Percentiles rank a stretch among this genome's conserved stretches.
phyloP scores from a whole-genome alignment of 164 flowering plant genomes.

The Chimonanthus praecox region DNA sequence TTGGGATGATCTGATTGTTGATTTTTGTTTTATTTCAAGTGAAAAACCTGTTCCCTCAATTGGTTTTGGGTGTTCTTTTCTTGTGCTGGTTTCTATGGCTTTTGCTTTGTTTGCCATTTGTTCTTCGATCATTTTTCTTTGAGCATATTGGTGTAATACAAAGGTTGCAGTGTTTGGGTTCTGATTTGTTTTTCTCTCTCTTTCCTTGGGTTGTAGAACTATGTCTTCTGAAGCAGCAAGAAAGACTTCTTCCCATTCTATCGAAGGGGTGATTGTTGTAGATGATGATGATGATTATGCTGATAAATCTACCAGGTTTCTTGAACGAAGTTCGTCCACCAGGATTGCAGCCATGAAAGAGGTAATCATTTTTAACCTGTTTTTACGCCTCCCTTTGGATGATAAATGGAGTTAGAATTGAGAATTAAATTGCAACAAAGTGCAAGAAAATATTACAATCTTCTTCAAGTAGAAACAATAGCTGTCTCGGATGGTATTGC shows the following conservation, averaged over 20 bases:
- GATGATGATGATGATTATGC: not conserved
- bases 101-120: not conserved
- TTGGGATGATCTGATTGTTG: not conserved
- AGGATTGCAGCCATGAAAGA: conserved; percentile 12
- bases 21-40: not conserved
- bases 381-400: not conserved
- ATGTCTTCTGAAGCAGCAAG: conserved; percentile 9
- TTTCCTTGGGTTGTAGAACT: conserved; percentile 5
- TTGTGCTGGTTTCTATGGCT: not conserved
- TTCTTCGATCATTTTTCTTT: not conserved
- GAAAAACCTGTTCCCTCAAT: not conserved
- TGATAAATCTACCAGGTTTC: conserved; percentile 3
- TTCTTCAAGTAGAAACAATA: not conserved
- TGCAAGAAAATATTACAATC: not conserved
- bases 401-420: not conserved
- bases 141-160: not conserved
- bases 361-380: conserved; percentile 4
- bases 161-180: not conserved
- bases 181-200: not conserved
- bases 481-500: not conserved
- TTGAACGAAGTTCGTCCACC: conserved; percentile 7
- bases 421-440: not conserved
- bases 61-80: not conserved
- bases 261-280: not conserved
- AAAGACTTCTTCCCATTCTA: conserved; percentile 4